Conservation (phyloP, 768 basidiomycete genomes). For the Naganishia antarctica region DNA sequence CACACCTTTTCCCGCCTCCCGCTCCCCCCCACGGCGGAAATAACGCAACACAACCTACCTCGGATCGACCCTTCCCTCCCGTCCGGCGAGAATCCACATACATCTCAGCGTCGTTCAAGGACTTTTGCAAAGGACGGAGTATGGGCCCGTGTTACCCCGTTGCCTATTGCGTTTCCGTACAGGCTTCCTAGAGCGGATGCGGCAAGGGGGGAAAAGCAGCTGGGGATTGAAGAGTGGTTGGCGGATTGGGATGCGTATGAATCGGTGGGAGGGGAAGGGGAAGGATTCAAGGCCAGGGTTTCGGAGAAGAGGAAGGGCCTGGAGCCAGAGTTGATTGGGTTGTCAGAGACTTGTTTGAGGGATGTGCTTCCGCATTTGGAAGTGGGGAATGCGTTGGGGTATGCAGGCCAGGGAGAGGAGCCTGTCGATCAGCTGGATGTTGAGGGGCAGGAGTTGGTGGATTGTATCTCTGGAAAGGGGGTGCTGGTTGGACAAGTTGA, state of each 20-base stretch:
- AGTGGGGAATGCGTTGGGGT: constrained; percentile 72
- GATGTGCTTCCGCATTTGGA: constrained; percentile 82
- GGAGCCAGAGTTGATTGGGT: constrained; percentile 58
- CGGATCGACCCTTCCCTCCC: constrained; percentile 14
- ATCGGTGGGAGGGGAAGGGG: no score
- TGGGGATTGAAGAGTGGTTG: constrained; percentile 72
- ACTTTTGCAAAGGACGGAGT: constrained; percentile 41
- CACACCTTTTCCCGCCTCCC: constrained; percentile 28
- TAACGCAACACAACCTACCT: constrained; percentile 20
- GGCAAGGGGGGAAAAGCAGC: constrained; percentile 57
- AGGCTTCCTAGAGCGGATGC: constrained; percentile 58
- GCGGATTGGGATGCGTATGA: constrained; percentile 60
- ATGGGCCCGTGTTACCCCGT: constrained; percentile 60
- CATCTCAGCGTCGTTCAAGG: constrained; percentile 38
- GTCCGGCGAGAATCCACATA: constrained; percentile 17
- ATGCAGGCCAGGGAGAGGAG: constrained; percentile 54
- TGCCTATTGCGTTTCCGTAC: constrained; percentile 78
- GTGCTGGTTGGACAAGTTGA: constrained; percentile 57
- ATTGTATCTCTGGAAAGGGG: constrained; percentile 72
- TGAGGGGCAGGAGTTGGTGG: constrained; percentile 66
- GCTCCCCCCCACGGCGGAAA: constrained; percentile 46
- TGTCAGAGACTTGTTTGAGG: constrained; percentile 63
- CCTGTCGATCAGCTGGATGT: constrained; percentile 33
- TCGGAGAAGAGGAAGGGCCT: no score
- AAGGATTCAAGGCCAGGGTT: no score